These are phyloP conservation scores for Gamsiella multidivaricata DNA, from an alignment of 192 early-diverging fungal genomes.

Conservation along the genomic window DNA sequence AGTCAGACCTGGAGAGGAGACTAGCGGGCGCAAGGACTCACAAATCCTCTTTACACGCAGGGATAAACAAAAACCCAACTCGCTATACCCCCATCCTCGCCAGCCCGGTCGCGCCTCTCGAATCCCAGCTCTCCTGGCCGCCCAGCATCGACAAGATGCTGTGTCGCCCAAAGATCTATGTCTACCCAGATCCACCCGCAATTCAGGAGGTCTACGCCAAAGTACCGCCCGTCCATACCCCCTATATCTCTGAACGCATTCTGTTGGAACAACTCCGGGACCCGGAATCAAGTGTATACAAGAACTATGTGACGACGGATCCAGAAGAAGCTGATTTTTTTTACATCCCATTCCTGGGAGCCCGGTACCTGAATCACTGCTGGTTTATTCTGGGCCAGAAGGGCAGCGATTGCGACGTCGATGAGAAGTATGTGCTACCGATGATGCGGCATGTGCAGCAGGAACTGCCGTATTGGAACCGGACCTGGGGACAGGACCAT, in stretches of 20 bases:
- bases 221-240: slow-evolving; percentile 24
- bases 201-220: slow-evolving; percentile 43
- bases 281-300: slow-evolving; percentile 30
- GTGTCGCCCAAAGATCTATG: slow-evolving; percentile 57
- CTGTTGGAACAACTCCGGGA: slow-evolving; percentile 51
- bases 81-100: not conserved
- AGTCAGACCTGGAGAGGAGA: slow-evolving; percentile 8
- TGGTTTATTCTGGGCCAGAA: slow-evolving; percentile 55
- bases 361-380: slow-evolving; percentile 58
- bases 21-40: not conserved
- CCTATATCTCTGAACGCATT: slow-evolving; percentile 57
- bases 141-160: slow-evolving; percentile 46
- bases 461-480: slow-evolving; percentile 55
- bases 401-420: slow-evolving; percentile 54
- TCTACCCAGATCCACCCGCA: slow-evolving; percentile 49
- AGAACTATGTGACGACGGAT: slow-evolving; percentile 58
- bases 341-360: slow-evolving; percentile 61
- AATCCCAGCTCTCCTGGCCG: slow-evolving; percentile 30
- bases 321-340: slow-evolving; percentile 57
- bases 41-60: not conserved
- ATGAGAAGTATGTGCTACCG: slow-evolving; percentile 53
- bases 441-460: slow-evolving; percentile 56
- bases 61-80: slow-evolving; percentile 9
- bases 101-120: slow-evolving; percentile 5
- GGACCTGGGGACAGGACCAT: slow-evolving; percentile 48